Evolutionary conservation across 148 eudicot species (phyloP), one percentile per base, ranked within the genome.

Genomic region (Cornus kousa): DNA sequence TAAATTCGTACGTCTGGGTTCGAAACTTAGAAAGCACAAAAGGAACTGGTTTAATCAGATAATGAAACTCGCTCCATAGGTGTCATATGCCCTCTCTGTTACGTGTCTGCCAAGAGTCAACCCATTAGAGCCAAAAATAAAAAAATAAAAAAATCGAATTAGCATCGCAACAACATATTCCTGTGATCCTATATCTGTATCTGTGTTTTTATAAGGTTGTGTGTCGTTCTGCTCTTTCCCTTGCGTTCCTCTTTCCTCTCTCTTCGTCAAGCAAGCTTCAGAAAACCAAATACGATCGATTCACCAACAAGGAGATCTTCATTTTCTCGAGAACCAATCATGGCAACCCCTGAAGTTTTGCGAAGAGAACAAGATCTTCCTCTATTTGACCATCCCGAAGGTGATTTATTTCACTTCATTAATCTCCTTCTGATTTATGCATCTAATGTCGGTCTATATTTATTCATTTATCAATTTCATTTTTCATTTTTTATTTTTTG

Each of bases 301-400:
- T 43, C 9, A 10, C 32, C 76, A 7, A 66, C 40, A 81, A 62
- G 20, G 53, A 53, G 33, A 20, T 53, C 75, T 74, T 6, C 13
- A 16, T 64, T 23, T 72, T 17, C 65, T 64, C 33, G 31, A 64
- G 69, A 64, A 33, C 22, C 19, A 79, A 67, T 76, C 87, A 94
- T 94, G 98, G 94, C 89, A 24, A 80, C 88, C 8, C 79, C 90
- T 19, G 81, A 86, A 33, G 84, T 89, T 66, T 68, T 88, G 75
- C 88, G 81, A 78, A 85, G 80, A 19, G 89, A 91, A 32, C 83
- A 87, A 76, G 91, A 93, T 76, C 70, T 86, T 72, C 82, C 82
- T 73, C 85, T 87, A 75, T 88, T 93, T 69, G 90, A 88, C n/a
- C 77, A 82, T 64, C 84, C 82, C 65, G 82, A 87, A 84, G 93